Evolutionary conservation across 225 moss, liverwort and hornwort species (phyloP), one percentile per base, ranked within the genome.

Genomic region (Takakia lepidozioides): DNA sequence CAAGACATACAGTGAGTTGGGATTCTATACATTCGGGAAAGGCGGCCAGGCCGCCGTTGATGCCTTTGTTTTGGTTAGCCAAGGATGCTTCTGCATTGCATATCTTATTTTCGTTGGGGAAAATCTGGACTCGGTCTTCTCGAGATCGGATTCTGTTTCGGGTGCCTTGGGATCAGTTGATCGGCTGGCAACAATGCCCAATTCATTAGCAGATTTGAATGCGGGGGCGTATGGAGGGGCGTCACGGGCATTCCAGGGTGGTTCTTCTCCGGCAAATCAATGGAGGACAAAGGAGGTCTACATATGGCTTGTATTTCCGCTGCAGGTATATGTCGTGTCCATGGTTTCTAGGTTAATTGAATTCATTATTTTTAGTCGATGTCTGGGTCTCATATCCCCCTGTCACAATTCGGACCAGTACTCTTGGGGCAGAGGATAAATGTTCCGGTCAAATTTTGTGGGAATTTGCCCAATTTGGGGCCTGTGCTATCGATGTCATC

Each of bases 51-150:
- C 60, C 16, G 53, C 64, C 0, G 98, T 98, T 44, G 98, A 98
- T 46, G 46, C 70, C 24, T 59, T 85, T 71, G 55, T 98, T 14
- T 60, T 98, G 51, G 58, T 98, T 61, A 91, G 85, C 66, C 91
- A 98, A 57, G 91, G 78, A 35, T 85, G 82, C 3, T 91, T 98
- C 48, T 98, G 98, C 49, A 80, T 83, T 16, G 98, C 78, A 2
- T 98, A 91, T 42, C 55, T 98, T 19, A 98, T 98, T 39, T 98
- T 98, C 57, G 91, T 98, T 2, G 98, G 98, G 1, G 76, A 98
- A 64, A 98, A 98, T 76, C 52, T 98, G 61, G 98, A 87, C 13
- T 82, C 80, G 8, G 73, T 98, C 14, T 64, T 91, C 67, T 38
- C 51, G 3, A 52, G 41, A 4, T 14, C 19, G 7, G 52, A 72